phyloP scores from a whole-genome alignment of 805 yeast species.

The Myxozyma neotropica region DNA sequence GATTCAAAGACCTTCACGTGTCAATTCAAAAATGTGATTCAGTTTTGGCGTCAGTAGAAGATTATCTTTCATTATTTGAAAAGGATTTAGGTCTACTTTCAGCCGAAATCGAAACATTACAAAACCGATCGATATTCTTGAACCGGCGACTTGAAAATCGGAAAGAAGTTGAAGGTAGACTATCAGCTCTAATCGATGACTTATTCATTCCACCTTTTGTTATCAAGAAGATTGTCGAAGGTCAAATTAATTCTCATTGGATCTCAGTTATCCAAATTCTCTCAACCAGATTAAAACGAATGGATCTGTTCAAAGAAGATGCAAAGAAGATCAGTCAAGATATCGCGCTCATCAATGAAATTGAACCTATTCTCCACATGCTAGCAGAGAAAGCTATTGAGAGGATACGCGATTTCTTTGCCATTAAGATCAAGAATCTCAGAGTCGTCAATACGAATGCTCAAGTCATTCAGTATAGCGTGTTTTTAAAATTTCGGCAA shows the following conservation, averaged over 20 bases:
- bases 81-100: slow-evolving; percentile 58
- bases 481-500: slow-evolving; percentile 61
- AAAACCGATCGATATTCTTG: slow-evolving; percentile 54
- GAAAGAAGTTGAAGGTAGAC: slow-evolving; percentile 51
- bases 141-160: slow-evolving; percentile 53
- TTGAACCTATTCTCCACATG: slow-evolving; percentile 23
- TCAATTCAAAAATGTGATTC: slow-evolving; percentile 32
- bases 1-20: slow-evolving; percentile 28
- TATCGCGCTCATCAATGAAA: slow-evolving; percentile 17
- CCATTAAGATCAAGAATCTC: slow-evolving; percentile 64
- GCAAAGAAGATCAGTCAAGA: slow-evolving; percentile 20
- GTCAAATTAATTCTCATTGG: slow-evolving; percentile 64
- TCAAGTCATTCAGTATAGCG: slow-evolving; percentile 68
- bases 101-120: slow-evolving; percentile 62
- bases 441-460: slow-evolving; percentile 69
- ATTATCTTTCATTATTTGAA: slow-evolving; percentile 59
- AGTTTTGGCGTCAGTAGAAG: slow-evolving; percentile 40
- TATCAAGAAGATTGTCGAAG: slow-evolving; percentile 59
- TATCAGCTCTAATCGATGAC: slow-evolving; percentile 78
- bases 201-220: slow-evolving; percentile 74
- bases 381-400: slow-evolving; percentile 58
- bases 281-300: slow-evolving; percentile 60
- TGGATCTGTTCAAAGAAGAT: slow-evolving; percentile 48
- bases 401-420: slow-evolving; percentile 69
- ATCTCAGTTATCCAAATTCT: slow-evolving; percentile 49